Percentiles rank a stretch among this genome's conserved stretches.
phyloP scores from a whole-genome alignment of 2,329 filamentous ascomycete genomes.

The Diaporthe citrichinensis region DNA sequence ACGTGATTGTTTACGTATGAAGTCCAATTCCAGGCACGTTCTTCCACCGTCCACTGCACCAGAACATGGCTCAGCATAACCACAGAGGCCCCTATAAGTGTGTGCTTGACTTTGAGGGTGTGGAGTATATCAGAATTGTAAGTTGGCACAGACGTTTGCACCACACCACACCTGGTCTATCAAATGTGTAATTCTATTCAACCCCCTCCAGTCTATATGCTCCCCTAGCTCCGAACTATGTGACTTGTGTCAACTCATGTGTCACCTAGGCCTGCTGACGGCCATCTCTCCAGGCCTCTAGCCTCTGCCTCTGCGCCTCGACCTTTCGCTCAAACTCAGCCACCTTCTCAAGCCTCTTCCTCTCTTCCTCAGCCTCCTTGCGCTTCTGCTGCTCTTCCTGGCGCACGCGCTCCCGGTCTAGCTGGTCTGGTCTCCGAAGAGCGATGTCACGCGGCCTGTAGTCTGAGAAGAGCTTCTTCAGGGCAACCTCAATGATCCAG shows the following conservation, averaged over 20 bases:
- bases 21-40: background rate
- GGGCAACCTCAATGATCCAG: constrained; percentile 86
- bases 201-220: background rate
- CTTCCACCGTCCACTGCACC: too few species aligned
- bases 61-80: too few species aligned
- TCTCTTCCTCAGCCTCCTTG: constrained; percentile 64
- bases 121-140: background rate
- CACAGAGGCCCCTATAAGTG: too few species aligned
- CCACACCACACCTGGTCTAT: constrained; percentile 13
- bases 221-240: background rate
- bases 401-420: constrained; percentile 80
- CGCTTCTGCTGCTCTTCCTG: constrained; percentile 70
- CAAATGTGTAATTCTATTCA: constrained; percentile 12
- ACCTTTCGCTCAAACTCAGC: constrained; percentile 72
- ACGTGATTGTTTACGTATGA: background rate
- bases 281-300: constrained; percentile 62
- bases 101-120: background rate
- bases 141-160: constrained; percentile 3
- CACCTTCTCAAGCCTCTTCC: constrained; percentile 67
- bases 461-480: constrained; percentile 91
- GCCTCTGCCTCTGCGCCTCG: constrained; percentile 63
- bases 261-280: constrained; percentile 43
- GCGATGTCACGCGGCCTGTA: constrained; percentile 96
- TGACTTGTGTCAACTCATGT: too few species aligned
- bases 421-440: constrained; percentile 85